These are phyloP conservation scores for Suillus discolor DNA, from an alignment of 768 basidiomycete genomes.

Conservation along the genomic window DNA sequence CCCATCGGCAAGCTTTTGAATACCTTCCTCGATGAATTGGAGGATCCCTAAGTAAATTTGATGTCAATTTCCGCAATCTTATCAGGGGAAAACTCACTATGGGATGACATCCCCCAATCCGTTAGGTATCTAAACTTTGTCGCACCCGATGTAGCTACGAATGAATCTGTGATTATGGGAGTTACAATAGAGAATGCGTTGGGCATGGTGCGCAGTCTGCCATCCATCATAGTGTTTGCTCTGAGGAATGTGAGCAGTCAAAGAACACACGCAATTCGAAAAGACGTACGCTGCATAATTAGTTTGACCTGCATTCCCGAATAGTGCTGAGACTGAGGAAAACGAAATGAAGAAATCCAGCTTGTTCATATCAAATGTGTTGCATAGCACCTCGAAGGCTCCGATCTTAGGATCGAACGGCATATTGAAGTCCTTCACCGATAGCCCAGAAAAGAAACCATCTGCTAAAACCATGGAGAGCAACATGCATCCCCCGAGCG, in stretches of 20 bases:
- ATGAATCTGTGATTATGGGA: constrained; percentile 36
- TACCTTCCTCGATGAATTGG: constrained; percentile 35
- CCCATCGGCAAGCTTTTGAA: constrained; percentile 27
- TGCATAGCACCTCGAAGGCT: no score
- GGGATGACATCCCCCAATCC: background rate
- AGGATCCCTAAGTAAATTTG: constrained; percentile 24
- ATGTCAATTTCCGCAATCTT: background rate
- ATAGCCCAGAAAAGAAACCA: constrained; percentile 1
- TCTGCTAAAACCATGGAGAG: background rate
- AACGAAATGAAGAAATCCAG: constrained; percentile 31
- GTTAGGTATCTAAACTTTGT: no score
- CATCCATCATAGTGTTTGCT: background rate
- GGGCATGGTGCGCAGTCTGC: constrained; percentile 17
- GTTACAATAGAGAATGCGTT: constrained; percentile 37
- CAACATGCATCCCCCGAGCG: constrained; percentile 3
- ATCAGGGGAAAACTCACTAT: background rate
- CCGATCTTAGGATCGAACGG: no score
- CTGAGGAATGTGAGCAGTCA: constrained; percentile 1
- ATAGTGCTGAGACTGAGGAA: constrained; percentile 33
- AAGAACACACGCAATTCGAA: background rate
- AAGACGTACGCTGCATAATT: constrained; percentile 20
- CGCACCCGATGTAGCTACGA: background rate
- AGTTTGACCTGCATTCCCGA: constrained; percentile 31
- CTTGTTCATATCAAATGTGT: background rate
- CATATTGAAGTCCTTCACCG: constrained; percentile 23